Conservation (phyloP, 495 filamentous ascomycete genomes). For the Saxophila tyrrhenica region DNA sequence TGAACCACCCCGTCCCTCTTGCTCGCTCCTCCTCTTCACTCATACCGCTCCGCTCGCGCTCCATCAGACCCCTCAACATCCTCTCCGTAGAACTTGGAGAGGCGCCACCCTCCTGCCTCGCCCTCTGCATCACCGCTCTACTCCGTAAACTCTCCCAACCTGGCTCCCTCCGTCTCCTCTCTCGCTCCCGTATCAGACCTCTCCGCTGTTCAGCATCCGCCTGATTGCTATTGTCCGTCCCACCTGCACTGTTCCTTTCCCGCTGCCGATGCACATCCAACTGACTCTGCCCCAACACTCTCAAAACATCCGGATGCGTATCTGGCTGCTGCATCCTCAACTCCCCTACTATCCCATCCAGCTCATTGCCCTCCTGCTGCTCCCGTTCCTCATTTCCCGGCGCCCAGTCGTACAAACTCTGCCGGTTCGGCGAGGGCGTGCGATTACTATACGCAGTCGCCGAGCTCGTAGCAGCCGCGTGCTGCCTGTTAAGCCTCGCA, state of each 20-base stretch:
- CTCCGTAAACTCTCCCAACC: conserved; percentile 14
- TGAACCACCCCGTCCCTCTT: conserved; percentile 7
- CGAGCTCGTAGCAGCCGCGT: conserved; percentile 26
- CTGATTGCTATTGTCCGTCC: neutral
- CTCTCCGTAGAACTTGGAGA: conserved; percentile 17
- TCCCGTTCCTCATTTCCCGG: conserved; percentile 41
- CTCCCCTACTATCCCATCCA: conserved; percentile 27
- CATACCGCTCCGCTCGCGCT: conserved; percentile 18
- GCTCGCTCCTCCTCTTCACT: conserved; percentile 19
- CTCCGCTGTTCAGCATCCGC: conserved; percentile 5
- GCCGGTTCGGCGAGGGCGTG: conserved; percentile 31
- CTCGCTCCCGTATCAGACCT: conserved; percentile 3
- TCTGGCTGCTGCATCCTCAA: conserved; percentile 29
- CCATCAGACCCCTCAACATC: conserved; percentile 23
- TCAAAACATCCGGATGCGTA: conserved; percentile 29
- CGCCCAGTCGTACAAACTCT: conserved; percentile 50
- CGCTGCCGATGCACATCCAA: conserved; percentile 24
- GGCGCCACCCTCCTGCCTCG: conserved; percentile 10
- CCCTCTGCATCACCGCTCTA: conserved; percentile 12
- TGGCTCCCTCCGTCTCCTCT: conserved; percentile 8
- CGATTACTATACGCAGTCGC: conserved; percentile 40
- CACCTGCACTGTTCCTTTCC: neutral
- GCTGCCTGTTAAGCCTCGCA: conserved; percentile 22
- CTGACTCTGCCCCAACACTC: conserved; percentile 26
- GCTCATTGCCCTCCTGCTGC: conserved; percentile 31